Conservation (phyloP, 192 early-diverging fungal species). For the Pecoramyces ruminantium region DNA sequence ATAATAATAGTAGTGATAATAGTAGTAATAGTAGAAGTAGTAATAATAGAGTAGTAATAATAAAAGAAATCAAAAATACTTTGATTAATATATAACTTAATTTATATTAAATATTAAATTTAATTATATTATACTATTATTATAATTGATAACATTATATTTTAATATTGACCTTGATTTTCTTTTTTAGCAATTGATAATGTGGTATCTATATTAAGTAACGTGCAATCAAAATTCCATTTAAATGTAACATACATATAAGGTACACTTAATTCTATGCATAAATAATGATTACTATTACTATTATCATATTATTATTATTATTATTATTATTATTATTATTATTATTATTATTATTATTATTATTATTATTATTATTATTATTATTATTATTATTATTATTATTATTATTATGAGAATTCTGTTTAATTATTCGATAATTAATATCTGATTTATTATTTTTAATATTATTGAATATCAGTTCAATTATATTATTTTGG, state of each 20-base stretch:
- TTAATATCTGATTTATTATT: background rate
- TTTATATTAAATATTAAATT: too few species aligned
- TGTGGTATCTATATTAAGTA: background rate
- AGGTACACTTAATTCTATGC: background rate
- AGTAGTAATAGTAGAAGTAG: too few species aligned
- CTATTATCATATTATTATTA: background rate
- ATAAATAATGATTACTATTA: background rate
- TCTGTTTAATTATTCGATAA: background rate
- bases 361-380: background rate
- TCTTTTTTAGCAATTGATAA: background rate
- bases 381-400: background rate
- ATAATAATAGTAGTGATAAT: too few species aligned
- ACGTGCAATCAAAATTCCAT: background rate
- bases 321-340: background rate
- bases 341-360: background rate
- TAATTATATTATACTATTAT: too few species aligned
- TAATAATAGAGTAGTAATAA: too few species aligned
- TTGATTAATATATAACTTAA: too few species aligned
- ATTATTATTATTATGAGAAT: background rate
- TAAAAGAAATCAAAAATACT: too few species aligned
- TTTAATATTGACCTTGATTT: too few species aligned
- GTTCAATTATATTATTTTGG: background rate
- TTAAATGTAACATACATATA: background rate
- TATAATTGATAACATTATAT: too few species aligned
- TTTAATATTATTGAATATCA: background rate